phyloP scores from a whole-genome alignment of 225 moss, liverwort and hornwort species.

The Sphagnum tenellum region DNA sequence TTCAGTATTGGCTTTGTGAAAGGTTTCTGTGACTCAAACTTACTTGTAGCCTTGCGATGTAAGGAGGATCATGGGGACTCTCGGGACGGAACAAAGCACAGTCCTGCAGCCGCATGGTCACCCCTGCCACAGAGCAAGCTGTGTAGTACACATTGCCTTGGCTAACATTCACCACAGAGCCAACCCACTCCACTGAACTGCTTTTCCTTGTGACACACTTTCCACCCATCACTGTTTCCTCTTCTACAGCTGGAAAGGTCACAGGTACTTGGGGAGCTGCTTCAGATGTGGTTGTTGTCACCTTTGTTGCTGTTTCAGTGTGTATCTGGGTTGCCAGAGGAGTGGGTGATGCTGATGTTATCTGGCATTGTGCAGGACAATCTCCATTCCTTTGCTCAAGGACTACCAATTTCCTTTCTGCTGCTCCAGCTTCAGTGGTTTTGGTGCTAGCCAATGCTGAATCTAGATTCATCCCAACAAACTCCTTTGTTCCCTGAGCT shows the following conservation, averaged over 20 bases:
- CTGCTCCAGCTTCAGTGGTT: not conserved
- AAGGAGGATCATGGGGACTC: constrained; percentile 29
- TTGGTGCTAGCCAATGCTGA: not conserved
- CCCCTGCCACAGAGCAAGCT: constrained; percentile 41
- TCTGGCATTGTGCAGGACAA: too few relatives aligned
- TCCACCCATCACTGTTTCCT: too few relatives aligned
- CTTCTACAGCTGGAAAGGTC: not conserved
- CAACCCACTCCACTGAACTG: constrained; percentile 38
- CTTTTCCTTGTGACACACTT: too few relatives aligned
- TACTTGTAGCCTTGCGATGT: constrained; percentile 65
- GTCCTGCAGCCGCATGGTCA: constrained; percentile 35
- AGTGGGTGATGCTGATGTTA: too few relatives aligned
- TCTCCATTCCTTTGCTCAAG: too few relatives aligned
- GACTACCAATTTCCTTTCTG: too few relatives aligned
- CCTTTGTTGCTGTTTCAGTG: too few relatives aligned
- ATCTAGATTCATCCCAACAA: not conserved
- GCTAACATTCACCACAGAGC: constrained; percentile 21
- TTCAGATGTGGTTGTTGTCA: too few relatives aligned
- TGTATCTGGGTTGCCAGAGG: too few relatives aligned
- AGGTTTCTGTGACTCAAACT: not conserved
- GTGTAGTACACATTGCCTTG: constrained; percentile 40
- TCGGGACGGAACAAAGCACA: constrained; percentile 49
- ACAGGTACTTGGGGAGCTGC: not conserved
- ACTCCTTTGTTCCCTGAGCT: constrained; percentile 5
- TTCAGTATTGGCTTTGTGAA: too few relatives aligned